A percentile compares a stretch with the other conserved stretches of the same genome.
These are phyloP conservation scores for Lepiota brunneoincarnata DNA, from an alignment of 768 basidiomycete genomes.

Conservation along the genomic window DNA sequence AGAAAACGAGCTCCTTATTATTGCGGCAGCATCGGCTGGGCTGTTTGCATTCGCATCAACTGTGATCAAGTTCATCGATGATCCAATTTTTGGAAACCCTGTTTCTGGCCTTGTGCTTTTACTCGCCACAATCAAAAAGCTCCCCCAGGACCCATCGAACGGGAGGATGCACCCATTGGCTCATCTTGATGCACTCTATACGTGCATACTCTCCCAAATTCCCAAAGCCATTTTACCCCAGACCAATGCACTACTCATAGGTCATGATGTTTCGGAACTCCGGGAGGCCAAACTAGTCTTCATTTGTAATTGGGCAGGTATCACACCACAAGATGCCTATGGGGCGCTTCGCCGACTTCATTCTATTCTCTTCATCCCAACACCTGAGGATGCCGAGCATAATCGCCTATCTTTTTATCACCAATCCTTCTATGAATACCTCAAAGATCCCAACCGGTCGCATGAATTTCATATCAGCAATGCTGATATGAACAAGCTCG, in stretches of 20 bases:
- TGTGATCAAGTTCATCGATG: constrained; percentile 20
- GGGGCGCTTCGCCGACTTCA: not conserved
- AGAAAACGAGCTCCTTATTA: too few species aligned
- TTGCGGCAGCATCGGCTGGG: constrained; percentile 20
- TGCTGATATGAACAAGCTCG: too few species aligned
- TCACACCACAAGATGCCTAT: not conserved
- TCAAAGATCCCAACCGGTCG: too few species aligned
- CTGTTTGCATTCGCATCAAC: constrained; percentile 25
- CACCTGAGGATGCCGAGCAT: not conserved
- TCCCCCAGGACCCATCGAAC: not conserved
- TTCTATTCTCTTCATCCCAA: not conserved
- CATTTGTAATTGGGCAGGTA: not conserved
- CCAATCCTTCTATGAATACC: not conserved
- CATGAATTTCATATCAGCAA: too few species aligned
- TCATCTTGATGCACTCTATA: not conserved
- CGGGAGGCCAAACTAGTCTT: too few species aligned
- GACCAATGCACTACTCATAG: not conserved
- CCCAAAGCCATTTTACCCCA: not conserved
- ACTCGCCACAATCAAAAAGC: not conserved
- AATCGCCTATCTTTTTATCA: not conserved
- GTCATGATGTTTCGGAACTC: too few species aligned
- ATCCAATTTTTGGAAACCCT: not conserved
- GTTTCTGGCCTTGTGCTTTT: not conserved
- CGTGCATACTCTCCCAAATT: not conserved
- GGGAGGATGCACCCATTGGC: not conserved